phyloP scores from a whole-genome alignment of 2,329 filamentous ascomycete genomes.

The Atkinsonella texensis region DNA sequence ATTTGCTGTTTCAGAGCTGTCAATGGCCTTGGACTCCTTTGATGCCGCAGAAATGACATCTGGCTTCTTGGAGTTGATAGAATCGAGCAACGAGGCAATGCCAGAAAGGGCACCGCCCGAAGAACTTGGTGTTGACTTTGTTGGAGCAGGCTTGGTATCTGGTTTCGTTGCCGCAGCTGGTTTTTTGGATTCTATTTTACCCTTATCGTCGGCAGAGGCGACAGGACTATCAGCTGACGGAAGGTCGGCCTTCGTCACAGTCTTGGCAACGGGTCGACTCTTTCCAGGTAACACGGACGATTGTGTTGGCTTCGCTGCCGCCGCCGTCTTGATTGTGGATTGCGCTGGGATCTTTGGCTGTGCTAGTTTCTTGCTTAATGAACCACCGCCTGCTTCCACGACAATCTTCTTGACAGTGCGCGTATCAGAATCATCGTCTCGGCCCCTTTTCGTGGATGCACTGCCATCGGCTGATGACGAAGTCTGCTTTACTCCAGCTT shows the following conservation, averaged over 20 bases:
- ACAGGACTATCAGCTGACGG: slow-evolving; percentile 15
- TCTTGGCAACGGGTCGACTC: slow-evolving; percentile 30
- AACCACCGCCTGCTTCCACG: slow-evolving; percentile 25
- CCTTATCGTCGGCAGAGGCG: slow-evolving; percentile 19
- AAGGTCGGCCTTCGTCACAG: slow-evolving; percentile 24
- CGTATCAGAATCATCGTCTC: slow-evolving; percentile 29
- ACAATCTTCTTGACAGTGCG: slow-evolving; percentile 31
- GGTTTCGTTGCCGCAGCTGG: slow-evolving; percentile 9
- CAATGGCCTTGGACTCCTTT: slow-evolving; percentile 35
- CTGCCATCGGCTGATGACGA: slow-evolving; percentile 10
- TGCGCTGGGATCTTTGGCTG: slow-evolving; percentile 22
- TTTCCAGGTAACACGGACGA: slow-evolving; percentile 36
- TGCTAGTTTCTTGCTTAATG: slow-evolving; percentile 28
- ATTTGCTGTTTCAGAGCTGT: slow-evolving; percentile 53
- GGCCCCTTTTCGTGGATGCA: slow-evolving; percentile 22
- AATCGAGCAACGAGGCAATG: slow-evolving; percentile 42
- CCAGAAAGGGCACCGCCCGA: slow-evolving; percentile 27
- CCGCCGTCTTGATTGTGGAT: slow-evolving; percentile 16
- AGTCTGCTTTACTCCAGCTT: slow-evolving; percentile 19
- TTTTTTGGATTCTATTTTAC: slow-evolving; percentile 19
- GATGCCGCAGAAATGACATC: slow-evolving; percentile 31
- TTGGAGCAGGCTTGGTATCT: slow-evolving; percentile 16
- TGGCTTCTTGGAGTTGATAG: slow-evolving; percentile 31
- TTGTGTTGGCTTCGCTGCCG: slow-evolving; percentile 18
- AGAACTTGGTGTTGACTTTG: slow-evolving; percentile 8